Evolutionary conservation across 2,329 filamentous ascomycete species (phyloP), one percentile per base, ranked within the genome.

Genomic region (Aotearoamyces nothofagi): DNA sequence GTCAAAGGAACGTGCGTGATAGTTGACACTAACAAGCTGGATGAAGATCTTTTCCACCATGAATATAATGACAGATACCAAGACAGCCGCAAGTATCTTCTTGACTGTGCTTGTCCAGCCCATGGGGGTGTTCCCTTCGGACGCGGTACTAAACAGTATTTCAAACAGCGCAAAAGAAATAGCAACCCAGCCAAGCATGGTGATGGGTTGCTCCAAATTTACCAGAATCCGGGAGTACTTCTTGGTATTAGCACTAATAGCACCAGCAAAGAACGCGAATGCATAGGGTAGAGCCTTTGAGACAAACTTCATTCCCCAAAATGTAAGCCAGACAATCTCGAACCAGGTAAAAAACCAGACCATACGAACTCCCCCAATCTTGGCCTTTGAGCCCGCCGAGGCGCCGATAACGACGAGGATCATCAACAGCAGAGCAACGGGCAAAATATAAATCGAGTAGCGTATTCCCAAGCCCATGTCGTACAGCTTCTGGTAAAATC

Each of bases 1-100:
- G 41, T 77, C 72, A 52, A 84, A 84, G 26, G 81, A 82, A 40
- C 80, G 73, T 44, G 80, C 73, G 50, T 86, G 79, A 50, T 86
- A 86, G 34, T 76, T 75, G 49, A 86, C 78, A 44, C 76, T 79
- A 47, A 84, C 82, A 36, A 84, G 63, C 53, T 84, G 79, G 14
- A 86, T 75, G 38, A 84, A 62, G 33, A 74, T 60, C 52, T 79
- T 81, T 51, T 84, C 78, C n/a, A 58, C 69, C 9, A 84, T 62
- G 34, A 80, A 71, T n/a, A n/a, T n/a, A n/a, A 84, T 67, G 30
- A 74, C 63, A 0, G 76, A 69, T n/a, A 22, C 19, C 8, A 71
- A 77, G 13, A 75, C 64, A 27, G 64, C 66, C 38, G 67, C 63
- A 36, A 83, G 48, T n/a, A 22, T 8, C 19, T 8, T n/a, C 19